Conservation (phyloP, 129 eudicot species). For the Artemisia argyi region DNA sequence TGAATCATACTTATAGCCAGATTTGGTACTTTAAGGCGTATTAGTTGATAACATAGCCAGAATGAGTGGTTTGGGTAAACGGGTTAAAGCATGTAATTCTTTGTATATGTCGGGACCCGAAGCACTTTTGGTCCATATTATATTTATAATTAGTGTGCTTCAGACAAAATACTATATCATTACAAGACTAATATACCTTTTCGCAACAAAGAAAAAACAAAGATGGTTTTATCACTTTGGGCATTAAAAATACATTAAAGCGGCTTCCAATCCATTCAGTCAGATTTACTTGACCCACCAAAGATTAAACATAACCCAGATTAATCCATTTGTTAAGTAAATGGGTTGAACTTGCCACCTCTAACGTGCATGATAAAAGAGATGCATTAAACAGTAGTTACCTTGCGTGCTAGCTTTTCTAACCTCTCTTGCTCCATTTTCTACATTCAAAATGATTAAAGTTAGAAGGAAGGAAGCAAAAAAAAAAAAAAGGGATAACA, state of each 20-base stretch:
- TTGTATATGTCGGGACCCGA: neutral
- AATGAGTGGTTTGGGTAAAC: neutral
- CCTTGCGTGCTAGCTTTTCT: constrained; percentile 95
- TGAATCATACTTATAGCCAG: constrained; percentile 10
- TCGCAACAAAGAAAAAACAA: neutral
- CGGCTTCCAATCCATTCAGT: neutral
- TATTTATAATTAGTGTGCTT: neutral
- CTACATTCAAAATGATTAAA: constrained; percentile 38
- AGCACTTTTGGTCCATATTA: too few relatives aligned
- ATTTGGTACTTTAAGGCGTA: neutral
- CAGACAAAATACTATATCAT: neutral
- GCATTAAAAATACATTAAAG: neutral
- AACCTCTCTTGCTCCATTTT: constrained; percentile 87
- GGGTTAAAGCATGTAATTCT: too few relatives aligned
- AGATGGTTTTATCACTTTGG: neutral
- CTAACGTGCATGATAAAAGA: neutral
- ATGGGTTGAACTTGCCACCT: neutral
- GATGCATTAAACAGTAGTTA: constrained; percentile 20
- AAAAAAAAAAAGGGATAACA: too few relatives aligned
- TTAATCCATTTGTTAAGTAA: neutral
- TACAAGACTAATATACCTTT: neutral
- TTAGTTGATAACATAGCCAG: neutral
- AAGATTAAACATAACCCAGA: constrained; percentile 3
- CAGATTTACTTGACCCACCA: neutral
- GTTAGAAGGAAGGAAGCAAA: neutral